These are phyloP conservation scores for Chaetomiaceae sp. DNA, from an alignment of 2,329 filamentous ascomycete genomes.

Conservation along the genomic window DNA sequence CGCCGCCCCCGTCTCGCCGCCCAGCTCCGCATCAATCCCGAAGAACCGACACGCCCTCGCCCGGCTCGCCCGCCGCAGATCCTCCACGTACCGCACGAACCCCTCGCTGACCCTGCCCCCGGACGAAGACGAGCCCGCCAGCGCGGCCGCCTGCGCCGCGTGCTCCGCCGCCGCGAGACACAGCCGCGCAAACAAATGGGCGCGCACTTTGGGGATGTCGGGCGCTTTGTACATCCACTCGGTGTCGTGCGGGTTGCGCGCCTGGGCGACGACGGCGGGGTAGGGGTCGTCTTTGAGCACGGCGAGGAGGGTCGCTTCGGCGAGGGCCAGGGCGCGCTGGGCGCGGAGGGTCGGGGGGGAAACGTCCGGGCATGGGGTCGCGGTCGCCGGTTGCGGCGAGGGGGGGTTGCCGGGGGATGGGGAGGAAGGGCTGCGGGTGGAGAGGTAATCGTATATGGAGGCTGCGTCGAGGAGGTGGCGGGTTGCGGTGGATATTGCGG, in stretches of 20 bases:
- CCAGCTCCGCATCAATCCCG: slow-evolving; percentile 80
- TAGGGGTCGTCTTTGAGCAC: slow-evolving; percentile 95
- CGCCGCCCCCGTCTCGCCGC: slow-evolving; percentile 74
- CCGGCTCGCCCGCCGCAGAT: slow-evolving; percentile 68
- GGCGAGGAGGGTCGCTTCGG: slow-evolving; percentile 84
- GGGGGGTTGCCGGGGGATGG: too few relatives aligned
- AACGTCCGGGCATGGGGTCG: slow-evolving; percentile 48
- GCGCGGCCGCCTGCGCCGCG: slow-evolving; percentile 64
- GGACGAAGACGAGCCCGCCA: slow-evolving; percentile 17
- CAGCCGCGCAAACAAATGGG: slow-evolving; percentile 79
- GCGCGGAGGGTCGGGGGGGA: slow-evolving; percentile 49
- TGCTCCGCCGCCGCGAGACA: slow-evolving; percentile 88
- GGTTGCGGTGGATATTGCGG: slow-evolving; percentile 68
- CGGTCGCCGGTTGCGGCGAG: too few relatives aligned
- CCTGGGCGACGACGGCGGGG: slow-evolving; percentile 73
- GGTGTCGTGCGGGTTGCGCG: slow-evolving; percentile 74
- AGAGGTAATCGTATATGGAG: slow-evolving; percentile 70
- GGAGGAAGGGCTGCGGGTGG: slow-evolving; percentile 49
- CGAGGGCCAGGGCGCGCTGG: slow-evolving; percentile 65
- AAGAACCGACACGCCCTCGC: slow-evolving; percentile 88
- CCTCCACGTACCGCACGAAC: slow-evolving; percentile 68
- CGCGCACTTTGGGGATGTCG: slow-evolving; percentile 81
- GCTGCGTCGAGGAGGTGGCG: slow-evolving; percentile 74
- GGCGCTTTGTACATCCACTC: slow-evolving; percentile 97
- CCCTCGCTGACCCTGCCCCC: slow-evolving; percentile 57